Evolutionary conservation across 1,139 yeast species (phyloP), one percentile per base, ranked within the genome.

Genomic region (Barnettozyma hawaiiensis): DNA sequence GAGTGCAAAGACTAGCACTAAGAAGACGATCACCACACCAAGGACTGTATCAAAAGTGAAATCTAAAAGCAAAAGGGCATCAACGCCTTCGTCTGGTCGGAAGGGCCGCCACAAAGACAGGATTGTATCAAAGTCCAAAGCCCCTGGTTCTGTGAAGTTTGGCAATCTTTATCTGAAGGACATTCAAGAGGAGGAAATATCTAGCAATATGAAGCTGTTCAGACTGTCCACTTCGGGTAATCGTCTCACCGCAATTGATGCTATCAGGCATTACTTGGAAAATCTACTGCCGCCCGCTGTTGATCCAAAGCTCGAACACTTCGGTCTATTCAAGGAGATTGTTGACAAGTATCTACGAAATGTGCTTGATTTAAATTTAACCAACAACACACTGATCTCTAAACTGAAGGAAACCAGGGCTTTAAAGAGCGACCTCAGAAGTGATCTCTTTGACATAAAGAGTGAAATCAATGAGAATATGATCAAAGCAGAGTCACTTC

Each of bases 351-450:
- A 64, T 54, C 60, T 64, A 37, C 45, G 49, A 7, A 45, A 48
- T 14, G 46, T 65, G 19, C 52, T 66, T 28, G 71, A 66, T 48
- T 40, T 61, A 7, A 57, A 60, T 41, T 42, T 66, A 14, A 66
- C 67, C 21, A 73, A 76, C 35, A 65, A 68, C 37, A 69, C 69
- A 38, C 58, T 75, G 8, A 52, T 67, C 1, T 59, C 58, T 29
- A 69, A 69, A 27, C 64, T 77, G 7, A 46, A 51, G 7, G 61
- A 59, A 26, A 60, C 68, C 2, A 76, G 71, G 48, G 54, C 55
- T 35, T 57, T 61, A 36, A 77, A 77, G 51, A 66, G 67, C 40
- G 65, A 64, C 3, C 48, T 68, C 18, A 56, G 83, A 45, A 45
- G 53, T n/a, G 55, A 63, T 37, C 69, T 76, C 2, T 67, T 64